Percentiles rank a stretch among this genome's conserved stretches.
Conservation (phyloP, 2,329 filamentous ascomycete species). For the Fusarium sp. region DNA sequence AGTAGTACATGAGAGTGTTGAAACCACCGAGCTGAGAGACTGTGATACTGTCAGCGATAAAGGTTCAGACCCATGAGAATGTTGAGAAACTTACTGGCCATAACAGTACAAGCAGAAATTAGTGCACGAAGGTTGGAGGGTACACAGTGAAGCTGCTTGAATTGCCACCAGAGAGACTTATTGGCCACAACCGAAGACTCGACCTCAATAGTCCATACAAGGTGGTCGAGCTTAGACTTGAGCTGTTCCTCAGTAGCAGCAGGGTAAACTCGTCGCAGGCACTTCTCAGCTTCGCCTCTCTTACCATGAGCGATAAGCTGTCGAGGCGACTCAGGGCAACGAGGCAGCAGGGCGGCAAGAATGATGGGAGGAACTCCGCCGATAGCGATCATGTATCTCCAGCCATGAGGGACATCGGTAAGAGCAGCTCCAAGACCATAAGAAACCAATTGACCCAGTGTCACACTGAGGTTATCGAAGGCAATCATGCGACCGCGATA, state of each 20-base stretch:
- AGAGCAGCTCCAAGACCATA: conserved; percentile 57
- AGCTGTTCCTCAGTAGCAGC: conserved; percentile 55
- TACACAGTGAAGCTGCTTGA: conserved; percentile 57
- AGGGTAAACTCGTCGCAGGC: conserved; percentile 54
- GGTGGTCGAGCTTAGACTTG: conserved; percentile 55
- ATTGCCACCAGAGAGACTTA: conserved; percentile 53
- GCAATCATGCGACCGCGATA: conserved; percentile 61
- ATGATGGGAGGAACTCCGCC: conserved; percentile 59
- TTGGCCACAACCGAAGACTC: conserved; percentile 50
- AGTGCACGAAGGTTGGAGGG: conserved; percentile 56
- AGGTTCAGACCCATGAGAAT: conserved; percentile 54
- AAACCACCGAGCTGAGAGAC: conserved; percentile 63
- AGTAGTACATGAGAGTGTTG: conserved; percentile 64
- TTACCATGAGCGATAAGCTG: conserved; percentile 56
- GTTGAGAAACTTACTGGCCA: conserved; percentile 57
- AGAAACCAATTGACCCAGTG: conserved; percentile 53
- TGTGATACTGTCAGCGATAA: conserved; percentile 59
- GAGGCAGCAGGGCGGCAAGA: conserved; percentile 54
- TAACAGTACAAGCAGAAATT: conserved; percentile 57
- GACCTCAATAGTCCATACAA: conserved; percentile 50
- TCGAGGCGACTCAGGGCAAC: conserved; percentile 60
- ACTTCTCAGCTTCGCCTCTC: conserved; percentile 51
- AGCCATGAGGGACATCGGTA: conserved; percentile 53
- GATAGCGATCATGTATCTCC: conserved; percentile 60
- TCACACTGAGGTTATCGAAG: conserved; percentile 59